Conservation (phyloP, 495 filamentous ascomycete genomes). For the Hamigera avellanea region DNA sequence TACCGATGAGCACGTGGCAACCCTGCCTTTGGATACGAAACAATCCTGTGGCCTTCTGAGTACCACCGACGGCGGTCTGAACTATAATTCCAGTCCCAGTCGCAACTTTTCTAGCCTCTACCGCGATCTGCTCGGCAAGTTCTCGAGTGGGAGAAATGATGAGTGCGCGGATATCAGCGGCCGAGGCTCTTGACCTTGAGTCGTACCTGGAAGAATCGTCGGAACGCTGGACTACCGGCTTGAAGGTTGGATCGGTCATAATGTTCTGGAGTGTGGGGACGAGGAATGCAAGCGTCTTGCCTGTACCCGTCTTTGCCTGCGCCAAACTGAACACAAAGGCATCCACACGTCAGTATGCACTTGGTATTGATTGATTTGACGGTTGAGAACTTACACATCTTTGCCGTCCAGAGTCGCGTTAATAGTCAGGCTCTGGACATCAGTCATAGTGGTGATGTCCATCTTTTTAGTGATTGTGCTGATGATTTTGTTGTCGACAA, state of each 20-base stretch:
- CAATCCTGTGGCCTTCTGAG: constrained; percentile 55
- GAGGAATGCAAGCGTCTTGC: constrained; percentile 79
- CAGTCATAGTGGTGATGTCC: constrained; percentile 76
- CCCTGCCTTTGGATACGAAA: constrained; percentile 53
- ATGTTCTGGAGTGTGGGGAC: constrained; percentile 66
- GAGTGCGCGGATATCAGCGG: constrained; percentile 71
- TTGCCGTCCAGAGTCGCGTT: constrained; percentile 60
- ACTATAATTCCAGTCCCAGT: constrained; percentile 56
- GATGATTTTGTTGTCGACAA: constrained; percentile 57
- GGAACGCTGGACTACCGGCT: too few relatives aligned
- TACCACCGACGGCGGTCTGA: constrained; percentile 84
- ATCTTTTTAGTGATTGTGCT: constrained; percentile 59
- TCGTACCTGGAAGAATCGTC: too few relatives aligned
- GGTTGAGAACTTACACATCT: constrained; percentile 79
- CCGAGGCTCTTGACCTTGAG: not conserved
- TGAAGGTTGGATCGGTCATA: constrained; percentile 41
- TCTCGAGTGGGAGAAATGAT: constrained; percentile 93
- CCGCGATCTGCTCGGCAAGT: constrained; percentile 87
- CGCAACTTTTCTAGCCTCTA: constrained; percentile 65
- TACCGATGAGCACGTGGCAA: constrained; percentile 84
- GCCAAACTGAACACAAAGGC: constrained; percentile 52
- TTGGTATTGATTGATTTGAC: too few relatives aligned
- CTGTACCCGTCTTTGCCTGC: constrained; percentile 80
- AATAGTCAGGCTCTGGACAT: constrained; percentile 82
- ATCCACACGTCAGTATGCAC: not conserved